Evolutionary conservation across 2,329 filamentous ascomycete genomes (phyloP).

Genomic region (Colletotrichum lindemuthianum): DNA sequence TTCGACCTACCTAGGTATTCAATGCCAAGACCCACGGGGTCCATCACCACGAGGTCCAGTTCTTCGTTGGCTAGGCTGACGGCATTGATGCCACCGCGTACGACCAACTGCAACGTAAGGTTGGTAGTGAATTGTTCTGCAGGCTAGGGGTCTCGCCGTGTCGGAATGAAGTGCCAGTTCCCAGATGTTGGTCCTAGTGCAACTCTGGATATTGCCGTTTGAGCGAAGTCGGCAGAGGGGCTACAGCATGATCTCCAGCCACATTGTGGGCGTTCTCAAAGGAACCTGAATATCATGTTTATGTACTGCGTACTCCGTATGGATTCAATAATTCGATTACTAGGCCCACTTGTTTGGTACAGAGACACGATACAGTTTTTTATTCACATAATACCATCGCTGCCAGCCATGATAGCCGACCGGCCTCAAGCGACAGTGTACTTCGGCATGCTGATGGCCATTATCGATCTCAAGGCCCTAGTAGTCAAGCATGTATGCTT

Average conservation of each 20-base stretch:
- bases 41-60: not conserved
- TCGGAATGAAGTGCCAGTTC: slow-evolving; percentile 22
- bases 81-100: slow-evolving; percentile 11
- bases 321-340: too few species aligned
- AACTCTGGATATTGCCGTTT: slow-evolving; percentile 20
- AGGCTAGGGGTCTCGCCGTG: slow-evolving; percentile 5
- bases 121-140: not conserved
- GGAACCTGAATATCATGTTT: too few species aligned
- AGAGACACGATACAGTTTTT: too few species aligned
- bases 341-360: too few species aligned
- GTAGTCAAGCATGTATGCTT: too few species aligned
- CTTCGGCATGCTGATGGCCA: too few species aligned
- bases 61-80: not conserved
- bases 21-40: not conserved
- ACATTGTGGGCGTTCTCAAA: too few species aligned
- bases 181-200: slow-evolving; percentile 7
- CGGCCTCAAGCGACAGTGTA: too few species aligned
- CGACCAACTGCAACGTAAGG: not conserved
- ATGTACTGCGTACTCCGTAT: too few species aligned
- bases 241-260: slow-evolving; percentile 13
- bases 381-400: too few species aligned
- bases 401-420: too few species aligned
- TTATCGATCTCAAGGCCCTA: too few species aligned
- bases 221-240: slow-evolving; percentile 23
- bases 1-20: not conserved